Conservation (phyloP, 768 basidiomycete genomes). For the Suillus plorans region DNA sequence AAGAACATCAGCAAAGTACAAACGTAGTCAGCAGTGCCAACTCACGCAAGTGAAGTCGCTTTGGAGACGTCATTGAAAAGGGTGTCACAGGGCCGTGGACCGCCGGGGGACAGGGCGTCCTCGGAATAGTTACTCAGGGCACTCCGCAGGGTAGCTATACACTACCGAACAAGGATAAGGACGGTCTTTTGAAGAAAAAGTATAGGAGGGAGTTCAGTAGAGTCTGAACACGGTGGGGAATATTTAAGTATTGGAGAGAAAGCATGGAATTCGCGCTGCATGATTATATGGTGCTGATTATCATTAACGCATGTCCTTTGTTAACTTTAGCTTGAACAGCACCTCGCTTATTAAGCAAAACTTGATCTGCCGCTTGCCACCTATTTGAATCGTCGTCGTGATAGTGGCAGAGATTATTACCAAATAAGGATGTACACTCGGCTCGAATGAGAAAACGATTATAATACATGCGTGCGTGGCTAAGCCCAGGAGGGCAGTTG, state of each 20-base stretch:
- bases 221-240: too few relatives aligned
- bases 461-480: background rate
- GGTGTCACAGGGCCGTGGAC: constrained; percentile 4
- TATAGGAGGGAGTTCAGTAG: background rate
- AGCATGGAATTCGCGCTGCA: constrained; percentile 6
- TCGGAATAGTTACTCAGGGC: background rate
- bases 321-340: constrained; percentile 3
- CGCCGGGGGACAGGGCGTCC: constrained; percentile 4
- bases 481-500: background rate
- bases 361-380: background rate
- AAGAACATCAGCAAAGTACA: background rate
- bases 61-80: background rate
- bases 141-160: background rate
- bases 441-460: background rate
- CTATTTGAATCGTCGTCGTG: background rate
- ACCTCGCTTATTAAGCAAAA: background rate
- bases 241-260: background rate
- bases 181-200: background rate
- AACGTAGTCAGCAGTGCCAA: background rate
- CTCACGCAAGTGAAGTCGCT: constrained; percentile 2
- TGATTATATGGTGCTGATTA: constrained; percentile 6
- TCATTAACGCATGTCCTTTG: background rate
- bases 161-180: background rate
- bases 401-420: background rate
- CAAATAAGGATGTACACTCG: background rate